These are phyloP conservation scores for Alliaria petiolata DNA, from an alignment of 345 rosid species.

Conservation along the genomic window DNA sequence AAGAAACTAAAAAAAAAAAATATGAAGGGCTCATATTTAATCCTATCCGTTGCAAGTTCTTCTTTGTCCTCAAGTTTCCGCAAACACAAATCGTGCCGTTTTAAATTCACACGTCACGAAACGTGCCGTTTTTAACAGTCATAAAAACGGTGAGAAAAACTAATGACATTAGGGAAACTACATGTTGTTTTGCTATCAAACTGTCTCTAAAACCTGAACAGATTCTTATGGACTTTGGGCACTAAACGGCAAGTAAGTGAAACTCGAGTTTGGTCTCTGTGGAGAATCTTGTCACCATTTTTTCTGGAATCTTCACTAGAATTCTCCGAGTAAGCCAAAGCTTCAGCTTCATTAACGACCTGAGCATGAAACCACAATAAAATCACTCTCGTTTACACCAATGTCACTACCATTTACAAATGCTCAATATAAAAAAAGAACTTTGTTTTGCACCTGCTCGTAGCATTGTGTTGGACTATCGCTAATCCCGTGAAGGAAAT, in stretches of 20 bases:
- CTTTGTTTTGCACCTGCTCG: constrained; percentile 39
- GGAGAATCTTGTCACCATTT: constrained; percentile 34
- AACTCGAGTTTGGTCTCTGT: constrained; percentile 47
- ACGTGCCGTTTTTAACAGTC: neutral
- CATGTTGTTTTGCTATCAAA: neutral
- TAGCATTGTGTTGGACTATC: constrained; percentile 48
- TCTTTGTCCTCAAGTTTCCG: neutral
- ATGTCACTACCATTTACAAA: neutral
- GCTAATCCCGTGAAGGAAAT: constrained; percentile 75
- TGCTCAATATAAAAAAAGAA: neutral
- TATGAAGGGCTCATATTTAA: constrained; percentile 23
- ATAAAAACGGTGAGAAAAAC: neutral
- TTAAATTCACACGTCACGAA: neutral
- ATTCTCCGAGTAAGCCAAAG: constrained; percentile 31
- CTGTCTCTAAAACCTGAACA: constrained; percentile 52
- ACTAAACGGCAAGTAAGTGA: constrained; percentile 77
- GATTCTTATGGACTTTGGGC: constrained; percentile 67
- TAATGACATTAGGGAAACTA: neutral
- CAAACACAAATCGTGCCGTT: constrained; percentile 1
- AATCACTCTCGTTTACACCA: neutral
- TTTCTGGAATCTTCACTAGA: constrained; percentile 25
- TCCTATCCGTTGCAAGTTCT: constrained; percentile 21
- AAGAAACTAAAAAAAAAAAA: neutral
- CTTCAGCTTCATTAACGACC: constrained; percentile 44
- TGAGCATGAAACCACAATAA: neutral